Base-by-base conservation (phyloP, 2,329 filamentous ascomycete genomes). In the Rosellinia necatrix region DNA sequence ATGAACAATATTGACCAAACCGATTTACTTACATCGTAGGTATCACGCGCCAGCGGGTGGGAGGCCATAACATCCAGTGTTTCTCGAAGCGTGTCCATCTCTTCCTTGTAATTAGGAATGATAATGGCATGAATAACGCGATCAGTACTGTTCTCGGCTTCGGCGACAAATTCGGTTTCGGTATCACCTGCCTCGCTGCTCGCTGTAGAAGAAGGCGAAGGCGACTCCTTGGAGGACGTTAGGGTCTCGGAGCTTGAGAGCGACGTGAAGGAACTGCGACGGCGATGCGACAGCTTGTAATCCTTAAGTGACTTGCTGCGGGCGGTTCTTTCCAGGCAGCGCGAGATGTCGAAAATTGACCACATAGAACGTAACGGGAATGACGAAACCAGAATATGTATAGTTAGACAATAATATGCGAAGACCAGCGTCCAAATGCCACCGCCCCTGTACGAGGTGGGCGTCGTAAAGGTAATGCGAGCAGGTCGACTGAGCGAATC, bases 101-200 rank as follows among this genome's bases (percentile, higher is more conserved):
- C 86, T 70, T 91, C 88, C 71, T 88, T 88, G 74, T 90, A 91
- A 66, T 89, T 89, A 15, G 88, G 88, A 38, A 91, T 78, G 60
- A 90, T 77, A 59, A 91, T 88, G 12, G 83, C 85, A 68, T 89
- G 85, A 25, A 88, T 73, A 52, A 88, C 72, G 21, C 74, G 74
- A 35, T 78, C 74, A n/a, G 73, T 67, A 1, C 74, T 70, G 8
- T 72, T 69, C 15, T 78, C 76, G 40, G 64, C 71, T 43, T 83
- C 81, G 40, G 74, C 71, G 60, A 75, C 77, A 50, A 75, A 69
- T 32, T 81, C 78, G 25, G 72, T 62, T 38, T 83, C 80, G 6
- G 77, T 65, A 50, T 85, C 80, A 51, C 78, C 80, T 25, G 78
- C 75, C 62, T 84, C 78, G 69, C 78, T 81, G 66, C 75, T 75